Conservation (phyloP, 306 rosid species). For the Lablab purpureus region DNA sequence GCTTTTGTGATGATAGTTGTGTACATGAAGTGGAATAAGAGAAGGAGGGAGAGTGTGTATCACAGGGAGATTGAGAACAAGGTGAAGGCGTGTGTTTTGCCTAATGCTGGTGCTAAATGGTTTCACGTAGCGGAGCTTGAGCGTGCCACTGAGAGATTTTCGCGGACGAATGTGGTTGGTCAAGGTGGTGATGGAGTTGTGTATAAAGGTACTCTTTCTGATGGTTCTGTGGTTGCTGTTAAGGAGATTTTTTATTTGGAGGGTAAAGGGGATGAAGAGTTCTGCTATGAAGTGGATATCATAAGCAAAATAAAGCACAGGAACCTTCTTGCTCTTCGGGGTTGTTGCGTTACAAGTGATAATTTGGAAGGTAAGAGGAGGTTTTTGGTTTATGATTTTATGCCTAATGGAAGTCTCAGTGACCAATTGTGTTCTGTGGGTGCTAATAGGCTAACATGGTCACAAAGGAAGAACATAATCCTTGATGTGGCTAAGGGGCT, state of each 20-base stretch:
- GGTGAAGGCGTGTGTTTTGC: conserved; percentile 60
- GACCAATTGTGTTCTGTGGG: conserved; percentile 57
- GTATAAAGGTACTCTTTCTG: conserved; percentile 69
- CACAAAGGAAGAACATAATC: conserved; percentile 74
- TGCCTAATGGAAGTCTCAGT: conserved; percentile 74
- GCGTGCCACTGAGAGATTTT: conserved; percentile 67
- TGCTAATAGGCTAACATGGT: conserved; percentile 67
- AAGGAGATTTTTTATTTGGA: conserved; percentile 73
- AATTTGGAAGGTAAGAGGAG: conserved; percentile 65
- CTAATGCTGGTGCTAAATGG: conserved; percentile 75
- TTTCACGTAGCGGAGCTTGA: conserved; percentile 72
- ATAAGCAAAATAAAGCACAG: conserved; percentile 84
- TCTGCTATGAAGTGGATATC: conserved; percentile 78
- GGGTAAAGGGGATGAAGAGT: conserved; percentile 74
- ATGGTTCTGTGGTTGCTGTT: conserved; percentile 69
- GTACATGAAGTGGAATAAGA: conserved; percentile 58
- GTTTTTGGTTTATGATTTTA: conserved; percentile 75
- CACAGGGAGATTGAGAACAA: conserved; percentile 62
- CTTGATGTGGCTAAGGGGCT: conserved; percentile 89
- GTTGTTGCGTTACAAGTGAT: conserved; percentile 78
- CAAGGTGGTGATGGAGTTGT: conserved; percentile 84
- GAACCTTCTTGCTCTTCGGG: conserved; percentile 75
- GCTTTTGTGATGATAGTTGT: conserved; percentile 42
- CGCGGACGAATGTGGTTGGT: conserved; percentile 72
- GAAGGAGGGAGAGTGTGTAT: conserved; percentile 42